phyloP scores from a whole-genome alignment of 1,284 basidiomycete genomes.

The Veloporphyrellus conicus region DNA sequence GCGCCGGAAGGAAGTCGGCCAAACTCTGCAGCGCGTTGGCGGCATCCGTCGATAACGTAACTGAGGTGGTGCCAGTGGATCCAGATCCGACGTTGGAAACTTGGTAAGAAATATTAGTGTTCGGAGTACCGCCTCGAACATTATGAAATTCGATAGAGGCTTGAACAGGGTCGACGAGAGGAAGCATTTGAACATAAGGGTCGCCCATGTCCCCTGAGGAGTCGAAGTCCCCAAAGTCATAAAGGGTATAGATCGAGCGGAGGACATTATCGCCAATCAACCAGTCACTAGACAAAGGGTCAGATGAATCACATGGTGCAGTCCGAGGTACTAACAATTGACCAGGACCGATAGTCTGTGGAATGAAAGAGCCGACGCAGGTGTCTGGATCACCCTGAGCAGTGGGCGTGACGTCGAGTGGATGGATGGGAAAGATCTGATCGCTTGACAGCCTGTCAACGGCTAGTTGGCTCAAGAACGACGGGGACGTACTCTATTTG shows the following conservation, averaged over 20 bases:
- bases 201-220: constrained; percentile 57
- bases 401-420: constrained; percentile 61
- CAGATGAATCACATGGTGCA: constrained; percentile 3
- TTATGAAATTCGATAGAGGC: constrained; percentile 68
- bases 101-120: constrained; percentile 64
- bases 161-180: constrained; percentile 60
- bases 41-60: constrained; percentile 52
- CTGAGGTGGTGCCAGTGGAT: constrained; percentile 43
- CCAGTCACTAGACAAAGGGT: constrained; percentile 55
- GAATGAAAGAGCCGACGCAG: constrained; percentile 72
- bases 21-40: constrained; percentile 56
- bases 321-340: constrained; percentile 54
- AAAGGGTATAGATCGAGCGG: constrained; percentile 79
- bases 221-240: constrained; percentile 81
- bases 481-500: constrained; percentile 58
- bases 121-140: constrained; percentile 57
- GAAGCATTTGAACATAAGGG: constrained; percentile 70
- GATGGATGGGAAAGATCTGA: constrained; percentile 67
- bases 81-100: constrained; percentile 45
- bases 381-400: constrained; percentile 41
- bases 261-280: constrained; percentile 78
- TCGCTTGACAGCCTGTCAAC: constrained; percentile 41
- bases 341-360: constrained; percentile 52
- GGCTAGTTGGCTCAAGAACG: constrained; percentile 5
- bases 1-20: constrained; percentile 58